Evolutionary conservation across 768 basidiomycete genomes (phyloP).

Genomic region (Gymnopilus junonius): DNA sequence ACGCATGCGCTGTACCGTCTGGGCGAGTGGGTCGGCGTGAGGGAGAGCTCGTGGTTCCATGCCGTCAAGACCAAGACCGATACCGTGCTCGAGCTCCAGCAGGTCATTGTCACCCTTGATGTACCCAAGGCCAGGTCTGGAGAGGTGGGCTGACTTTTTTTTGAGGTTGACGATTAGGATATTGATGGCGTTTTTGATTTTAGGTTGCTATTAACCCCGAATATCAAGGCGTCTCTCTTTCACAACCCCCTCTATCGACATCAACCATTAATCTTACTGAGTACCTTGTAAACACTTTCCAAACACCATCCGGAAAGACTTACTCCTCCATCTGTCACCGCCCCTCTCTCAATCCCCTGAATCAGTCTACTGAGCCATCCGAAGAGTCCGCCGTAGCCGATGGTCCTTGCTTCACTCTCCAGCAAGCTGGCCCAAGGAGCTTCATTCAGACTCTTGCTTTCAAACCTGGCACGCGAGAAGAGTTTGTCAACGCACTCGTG

Average conservation of each 20-base stretch:
- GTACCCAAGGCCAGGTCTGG: conserved; percentile 33
- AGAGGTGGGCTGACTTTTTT: conserved; percentile 30
- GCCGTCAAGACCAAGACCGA: conserved; percentile 32
- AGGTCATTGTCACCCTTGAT: conserved; percentile 66
- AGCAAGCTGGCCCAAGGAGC: conserved; percentile 17
- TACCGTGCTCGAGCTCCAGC: conserved; percentile 70
- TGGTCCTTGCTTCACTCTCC: conserved; percentile 23
- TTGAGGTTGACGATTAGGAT: not conserved
- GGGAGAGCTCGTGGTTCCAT: conserved; percentile 53
- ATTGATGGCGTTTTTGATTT: conserved; percentile 24
- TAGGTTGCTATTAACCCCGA: conserved; percentile 17
- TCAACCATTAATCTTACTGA: conserved; percentile 53
- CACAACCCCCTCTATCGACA: conserved; percentile 45
- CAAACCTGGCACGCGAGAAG: conserved; percentile 52
- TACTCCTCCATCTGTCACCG: conserved; percentile 60
- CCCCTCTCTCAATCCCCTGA: conserved; percentile 22
- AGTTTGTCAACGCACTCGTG: conserved; percentile 47
- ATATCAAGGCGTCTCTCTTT: conserved; percentile 35
- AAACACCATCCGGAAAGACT: conserved; percentile 44
- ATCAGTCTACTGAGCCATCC: conserved; percentile 20
- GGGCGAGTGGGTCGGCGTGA: conserved; percentile 66
- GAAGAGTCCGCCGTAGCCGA: not conserved
- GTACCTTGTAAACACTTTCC: conserved; percentile 46
- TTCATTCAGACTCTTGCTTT: conserved; percentile 25
- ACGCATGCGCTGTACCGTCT: conserved; percentile 57